These are phyloP conservation scores for Termitomyces sp. DNA, from an alignment of 768 basidiomycete genomes.

Conservation along the genomic window DNA sequence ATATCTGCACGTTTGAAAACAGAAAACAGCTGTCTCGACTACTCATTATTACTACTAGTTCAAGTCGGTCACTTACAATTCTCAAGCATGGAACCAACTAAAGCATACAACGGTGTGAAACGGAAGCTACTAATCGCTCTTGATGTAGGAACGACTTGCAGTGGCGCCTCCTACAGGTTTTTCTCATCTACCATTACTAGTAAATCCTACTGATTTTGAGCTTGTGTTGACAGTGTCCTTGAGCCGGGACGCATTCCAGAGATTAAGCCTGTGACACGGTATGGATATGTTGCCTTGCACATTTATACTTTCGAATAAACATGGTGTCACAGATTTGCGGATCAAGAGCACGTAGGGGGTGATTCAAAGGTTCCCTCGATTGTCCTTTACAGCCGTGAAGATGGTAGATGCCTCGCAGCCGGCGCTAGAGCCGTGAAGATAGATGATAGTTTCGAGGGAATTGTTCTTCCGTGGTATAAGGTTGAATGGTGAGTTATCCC, in stretches of 20 bases:
- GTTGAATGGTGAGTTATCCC: constrained; percentile 38
- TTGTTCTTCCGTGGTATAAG: constrained; percentile 41
- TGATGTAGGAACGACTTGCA: constrained; percentile 38
- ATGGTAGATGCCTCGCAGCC: constrained; percentile 33
- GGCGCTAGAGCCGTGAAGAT: constrained; percentile 39
- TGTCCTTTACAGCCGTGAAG: constrained; percentile 37
- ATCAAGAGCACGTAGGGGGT: constrained; percentile 38
- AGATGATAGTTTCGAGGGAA: constrained; percentile 30
- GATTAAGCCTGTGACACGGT: background rate
- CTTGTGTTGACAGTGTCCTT: constrained; percentile 22
- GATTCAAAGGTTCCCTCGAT: constrained; percentile 43
- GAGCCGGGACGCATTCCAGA: constrained; percentile 26
- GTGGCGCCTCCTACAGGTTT: constrained; percentile 40
- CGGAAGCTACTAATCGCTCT: constrained; percentile 31
- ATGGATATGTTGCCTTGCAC: background rate
- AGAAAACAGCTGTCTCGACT: background rate
- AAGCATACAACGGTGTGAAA: constrained; percentile 32
- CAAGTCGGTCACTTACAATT: background rate
- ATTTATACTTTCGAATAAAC: background rate
- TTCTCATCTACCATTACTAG: background rate
- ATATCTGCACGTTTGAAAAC: no score
- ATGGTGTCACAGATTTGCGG: constrained; percentile 36
- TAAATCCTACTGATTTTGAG: background rate
- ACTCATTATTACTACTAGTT: no score
- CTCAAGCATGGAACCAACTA: background rate